Evolutionary conservation across 2,329 filamentous ascomycete genomes (phyloP).

Genomic region (Monosporascus sp.): DNA sequence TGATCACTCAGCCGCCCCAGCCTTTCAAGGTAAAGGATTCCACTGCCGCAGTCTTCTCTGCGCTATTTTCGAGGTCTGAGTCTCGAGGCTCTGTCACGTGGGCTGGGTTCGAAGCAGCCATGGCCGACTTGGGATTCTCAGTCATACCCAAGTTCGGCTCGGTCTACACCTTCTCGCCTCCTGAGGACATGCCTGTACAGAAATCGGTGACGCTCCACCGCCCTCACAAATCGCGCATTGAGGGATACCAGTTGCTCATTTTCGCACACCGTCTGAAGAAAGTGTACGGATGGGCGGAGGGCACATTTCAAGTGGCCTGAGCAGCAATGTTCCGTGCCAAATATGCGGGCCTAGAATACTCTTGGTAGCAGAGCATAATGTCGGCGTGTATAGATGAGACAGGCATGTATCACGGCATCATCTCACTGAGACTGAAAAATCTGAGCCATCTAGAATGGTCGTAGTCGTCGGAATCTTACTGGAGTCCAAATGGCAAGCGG

Average conservation of each 20-base stretch:
- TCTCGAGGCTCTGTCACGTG: slow-evolving; percentile 28
- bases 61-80: slow-evolving; percentile 25
- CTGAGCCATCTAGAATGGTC: too few relatives aligned
- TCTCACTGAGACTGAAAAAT: too few relatives aligned
- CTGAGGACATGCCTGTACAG: slow-evolving; percentile 17
- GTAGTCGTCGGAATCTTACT: too few relatives aligned
- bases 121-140: slow-evolving; percentile 36
- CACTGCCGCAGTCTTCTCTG: slow-evolving; percentile 32
- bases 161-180: slow-evolving; percentile 33
- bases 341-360: too few relatives aligned
- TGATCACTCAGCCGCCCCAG: background rate
- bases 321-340: too few relatives aligned
- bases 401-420: too few relatives aligned
- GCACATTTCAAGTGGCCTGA: slow-evolving; percentile 21
- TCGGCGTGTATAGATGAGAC: too few relatives aligned
- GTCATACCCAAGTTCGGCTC: slow-evolving; percentile 36
- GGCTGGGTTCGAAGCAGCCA: slow-evolving; percentile 33
- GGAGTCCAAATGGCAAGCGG: too few relatives aligned
- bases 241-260: slow-evolving; percentile 23
- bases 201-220: slow-evolving; percentile 30
- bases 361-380: too few relatives aligned
- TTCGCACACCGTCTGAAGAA: slow-evolving; percentile 26
- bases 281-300: slow-evolving; percentile 30
- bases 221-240: slow-evolving; percentile 31
- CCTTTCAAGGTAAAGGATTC: slow-evolving; percentile 32